A percentile compares a stretch with the other conserved stretches of the same genome.
Conservation (phyloP, 768 basidiomycete genomes). For the Agrocybe pediades region DNA sequence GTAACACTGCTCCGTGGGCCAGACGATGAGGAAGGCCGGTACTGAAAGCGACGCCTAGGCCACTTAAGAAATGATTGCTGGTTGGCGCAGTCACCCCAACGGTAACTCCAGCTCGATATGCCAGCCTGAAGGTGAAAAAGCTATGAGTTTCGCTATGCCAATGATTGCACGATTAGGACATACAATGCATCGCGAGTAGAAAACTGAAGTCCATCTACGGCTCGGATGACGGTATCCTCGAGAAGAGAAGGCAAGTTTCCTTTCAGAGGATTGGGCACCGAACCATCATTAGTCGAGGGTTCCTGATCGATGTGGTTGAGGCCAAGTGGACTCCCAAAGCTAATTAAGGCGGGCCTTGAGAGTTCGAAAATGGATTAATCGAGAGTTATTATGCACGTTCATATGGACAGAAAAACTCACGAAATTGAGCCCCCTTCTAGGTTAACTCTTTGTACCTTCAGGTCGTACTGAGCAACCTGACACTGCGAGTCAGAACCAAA, state of each 20-base stretch:
- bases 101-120: constrained; percentile 67
- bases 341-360: constrained; percentile 59
- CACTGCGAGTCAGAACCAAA: constrained; percentile 36
- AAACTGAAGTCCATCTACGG: constrained; percentile 75
- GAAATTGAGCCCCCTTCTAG: constrained; percentile 66
- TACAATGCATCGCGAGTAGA: constrained; percentile 56
- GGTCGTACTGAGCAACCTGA: constrained; percentile 16
- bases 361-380: constrained; percentile 13
- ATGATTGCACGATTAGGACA: no score
- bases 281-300: constrained; percentile 60
- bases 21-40: constrained; percentile 58
- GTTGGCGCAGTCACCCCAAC: constrained; percentile 58
- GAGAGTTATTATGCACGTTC: no score
- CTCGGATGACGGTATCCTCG: constrained; percentile 46
- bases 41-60: constrained; percentile 60
- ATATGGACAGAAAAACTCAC: constrained; percentile 46
- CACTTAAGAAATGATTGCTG: constrained; percentile 50
- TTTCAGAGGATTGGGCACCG: constrained; percentile 47
- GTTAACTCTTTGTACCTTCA: constrained; percentile 44
- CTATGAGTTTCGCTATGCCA: no score
- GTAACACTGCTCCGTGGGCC: constrained; percentile 55
- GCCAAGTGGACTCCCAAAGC: constrained; percentile 63
- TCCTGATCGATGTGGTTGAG: constrained; percentile 67
- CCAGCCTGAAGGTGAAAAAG: constrained; percentile 49
- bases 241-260: constrained; percentile 42